Percentiles rank a stretch among this genome's conserved stretches.
phyloP scores from a whole-genome alignment of 495 filamentous ascomycete species.

The Hyaloscypha variabilis region DNA sequence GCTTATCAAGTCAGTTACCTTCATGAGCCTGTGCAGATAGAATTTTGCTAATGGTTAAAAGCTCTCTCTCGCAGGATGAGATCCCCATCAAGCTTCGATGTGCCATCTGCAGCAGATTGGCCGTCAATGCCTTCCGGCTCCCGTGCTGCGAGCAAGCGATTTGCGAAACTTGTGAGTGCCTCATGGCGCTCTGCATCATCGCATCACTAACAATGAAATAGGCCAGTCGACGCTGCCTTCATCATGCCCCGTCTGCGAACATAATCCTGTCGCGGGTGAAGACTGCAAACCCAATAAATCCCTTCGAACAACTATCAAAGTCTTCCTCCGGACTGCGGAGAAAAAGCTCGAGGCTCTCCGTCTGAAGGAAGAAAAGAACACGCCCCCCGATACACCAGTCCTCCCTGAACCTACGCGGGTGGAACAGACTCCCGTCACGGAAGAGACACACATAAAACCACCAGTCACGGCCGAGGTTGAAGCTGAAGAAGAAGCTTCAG shows the following conservation, averaged over 20 bases:
- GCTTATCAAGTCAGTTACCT: slow-evolving; percentile 41
- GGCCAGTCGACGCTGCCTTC: slow-evolving; percentile 77
- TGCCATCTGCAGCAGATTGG: slow-evolving; percentile 87
- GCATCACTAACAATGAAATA: slow-evolving; percentile 36
- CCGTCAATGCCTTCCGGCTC: slow-evolving; percentile 86
- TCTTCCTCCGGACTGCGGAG: slow-evolving; percentile 83
- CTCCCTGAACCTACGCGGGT: slow-evolving; percentile 29
- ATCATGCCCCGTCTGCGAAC: slow-evolving; percentile 90
- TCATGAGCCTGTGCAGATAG: neutral
- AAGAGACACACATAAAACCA: slow-evolving; percentile 15
- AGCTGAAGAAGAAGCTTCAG: slow-evolving; percentile 11
- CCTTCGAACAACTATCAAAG: slow-evolving; percentile 83
- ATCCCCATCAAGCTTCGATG: slow-evolving; percentile 95
- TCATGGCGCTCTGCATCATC: neutral
- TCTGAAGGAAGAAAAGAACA: slow-evolving; percentile 37
- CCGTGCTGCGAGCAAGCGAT: slow-evolving; percentile 96
- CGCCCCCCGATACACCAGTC: slow-evolving; percentile 48
- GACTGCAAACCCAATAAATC: slow-evolving; percentile 89
- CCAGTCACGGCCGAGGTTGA: neutral
- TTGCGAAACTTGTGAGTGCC: slow-evolving; percentile 80
- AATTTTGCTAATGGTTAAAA: slow-evolving; percentile 40
- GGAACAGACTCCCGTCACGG: slow-evolving; percentile 29
- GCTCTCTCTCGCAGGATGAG: slow-evolving; percentile 79
- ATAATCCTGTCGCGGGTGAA: slow-evolving; percentile 79
- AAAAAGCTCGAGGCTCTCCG: slow-evolving; percentile 67